These are phyloP conservation scores for Pyrenophora graminea DNA, from an alignment of 2,329 filamentous ascomycete species.

Conservation along the genomic window DNA sequence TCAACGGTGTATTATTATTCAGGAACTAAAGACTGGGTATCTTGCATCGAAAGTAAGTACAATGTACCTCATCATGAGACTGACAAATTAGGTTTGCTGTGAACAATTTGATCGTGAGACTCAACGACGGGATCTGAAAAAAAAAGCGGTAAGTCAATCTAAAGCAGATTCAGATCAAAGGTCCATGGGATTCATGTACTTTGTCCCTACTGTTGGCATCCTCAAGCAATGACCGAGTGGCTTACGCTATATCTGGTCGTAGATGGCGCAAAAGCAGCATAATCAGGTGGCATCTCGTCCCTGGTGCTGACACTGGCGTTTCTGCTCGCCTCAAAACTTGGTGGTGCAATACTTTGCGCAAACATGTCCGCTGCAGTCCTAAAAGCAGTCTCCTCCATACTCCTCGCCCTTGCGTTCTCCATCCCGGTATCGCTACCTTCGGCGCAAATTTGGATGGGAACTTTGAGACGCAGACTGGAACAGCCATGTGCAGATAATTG, in stretches of 20 bases:
- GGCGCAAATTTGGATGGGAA: conserved; percentile 53
- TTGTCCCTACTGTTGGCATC: too few species aligned
- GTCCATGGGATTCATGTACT: neutral
- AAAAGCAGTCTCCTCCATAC: conserved; percentile 31
- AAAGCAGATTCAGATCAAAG: too few species aligned
- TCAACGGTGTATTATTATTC: neutral
- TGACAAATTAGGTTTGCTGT: too few species aligned
- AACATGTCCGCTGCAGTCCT: conserved; percentile 42
- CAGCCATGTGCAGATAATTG: conserved; percentile 55
- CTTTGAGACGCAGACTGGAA: conserved; percentile 45
- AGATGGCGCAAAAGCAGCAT: conserved; percentile 27
- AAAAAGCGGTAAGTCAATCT: neutral
- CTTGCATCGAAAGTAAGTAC: neutral
- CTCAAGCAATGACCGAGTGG: conserved; percentile 6
- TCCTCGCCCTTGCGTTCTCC: conserved; percentile 39
- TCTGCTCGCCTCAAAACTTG: conserved; percentile 17
- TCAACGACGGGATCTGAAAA: neutral
- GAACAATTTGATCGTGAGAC: neutral
- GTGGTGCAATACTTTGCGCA: conserved; percentile 38
- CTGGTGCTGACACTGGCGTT: conserved; percentile 10
- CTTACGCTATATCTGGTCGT: conserved; percentile 10
- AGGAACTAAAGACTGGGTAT: conserved; percentile 1
- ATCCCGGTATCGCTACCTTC: conserved; percentile 43
- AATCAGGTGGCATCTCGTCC: conserved; percentile 38
- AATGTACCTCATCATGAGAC: too few species aligned